These are phyloP conservation scores for Neofusicoccum parvum DNA, from an alignment of 2,329 filamentous ascomycete genomes.

Conservation along the genomic window DNA sequence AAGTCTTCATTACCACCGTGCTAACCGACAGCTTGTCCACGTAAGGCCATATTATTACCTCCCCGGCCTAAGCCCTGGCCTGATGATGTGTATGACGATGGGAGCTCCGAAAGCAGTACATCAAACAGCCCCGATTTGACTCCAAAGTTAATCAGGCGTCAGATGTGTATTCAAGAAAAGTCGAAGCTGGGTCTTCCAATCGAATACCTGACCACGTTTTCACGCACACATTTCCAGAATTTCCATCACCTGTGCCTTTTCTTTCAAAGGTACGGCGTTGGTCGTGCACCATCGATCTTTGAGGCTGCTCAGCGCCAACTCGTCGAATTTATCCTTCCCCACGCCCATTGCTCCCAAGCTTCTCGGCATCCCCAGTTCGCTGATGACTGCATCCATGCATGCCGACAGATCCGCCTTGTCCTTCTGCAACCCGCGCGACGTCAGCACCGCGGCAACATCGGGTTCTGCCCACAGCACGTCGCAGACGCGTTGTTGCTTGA, in stretches of 20 bases:
- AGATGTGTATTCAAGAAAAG: background rate
- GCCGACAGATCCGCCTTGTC: constrained; percentile 52
- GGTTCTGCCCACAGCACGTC: constrained; percentile 44
- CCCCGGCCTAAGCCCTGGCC: too few species aligned
- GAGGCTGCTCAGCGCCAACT: constrained; percentile 53
- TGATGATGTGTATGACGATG: too few species aligned
- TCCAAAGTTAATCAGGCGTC: too few species aligned
- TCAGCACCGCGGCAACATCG: constrained; percentile 42
- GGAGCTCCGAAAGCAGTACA: too few species aligned
- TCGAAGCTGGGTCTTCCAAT: too few species aligned
- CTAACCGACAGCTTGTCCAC: too few species aligned
- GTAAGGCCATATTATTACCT: too few species aligned
- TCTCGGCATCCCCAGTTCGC: constrained; percentile 57
- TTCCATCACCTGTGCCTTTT: constrained; percentile 54
- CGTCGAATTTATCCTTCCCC: constrained; percentile 49
- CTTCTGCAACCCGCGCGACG: constrained; percentile 26
- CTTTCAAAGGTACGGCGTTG: constrained; percentile 53
- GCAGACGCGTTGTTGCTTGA: constrained; percentile 42
- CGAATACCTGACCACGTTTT: background rate
- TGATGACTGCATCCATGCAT: constrained; percentile 54
- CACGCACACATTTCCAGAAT: constrained; percentile 44
- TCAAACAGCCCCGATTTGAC: too few species aligned
- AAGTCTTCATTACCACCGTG: too few species aligned
- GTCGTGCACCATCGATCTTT: constrained; percentile 54
- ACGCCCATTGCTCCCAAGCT: constrained; percentile 56